A percentile compares a stretch with the other conserved stretches of the same genome.
Evolutionary conservation across 768 basidiomycete species (phyloP).

Genomic region (Boletus rubroflammeus): DNA sequence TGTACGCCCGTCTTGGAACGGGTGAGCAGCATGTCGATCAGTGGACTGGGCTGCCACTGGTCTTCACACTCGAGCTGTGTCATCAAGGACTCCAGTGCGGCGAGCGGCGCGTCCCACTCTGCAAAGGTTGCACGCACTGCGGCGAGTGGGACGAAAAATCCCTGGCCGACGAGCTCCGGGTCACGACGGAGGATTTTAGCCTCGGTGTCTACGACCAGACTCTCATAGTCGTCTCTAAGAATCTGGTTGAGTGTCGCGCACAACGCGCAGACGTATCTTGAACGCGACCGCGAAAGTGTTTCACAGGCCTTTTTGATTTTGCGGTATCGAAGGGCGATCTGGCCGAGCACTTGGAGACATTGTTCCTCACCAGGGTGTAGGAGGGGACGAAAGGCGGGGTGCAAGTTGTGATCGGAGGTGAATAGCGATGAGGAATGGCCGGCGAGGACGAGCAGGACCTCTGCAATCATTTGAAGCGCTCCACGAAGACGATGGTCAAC

Average conservation of each 20-base stretch:
- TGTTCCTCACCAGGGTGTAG: conserved; percentile 89
- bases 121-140: conserved; percentile 80
- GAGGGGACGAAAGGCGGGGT: conserved; percentile 62
- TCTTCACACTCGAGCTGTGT: conserved; percentile 54
- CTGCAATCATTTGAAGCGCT: conserved; percentile 67
- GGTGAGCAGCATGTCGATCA: conserved; percentile 74
- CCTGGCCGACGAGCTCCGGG: conserved; percentile 68
- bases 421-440: conserved; percentile 89
- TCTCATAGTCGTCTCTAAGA: conserved; percentile 76
- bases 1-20: conserved; percentile 78
- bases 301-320: conserved; percentile 60
- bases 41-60: conserved; percentile 61
- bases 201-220: conserved; percentile 76
- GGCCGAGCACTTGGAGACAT: conserved; percentile 74
- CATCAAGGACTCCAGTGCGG: conserved; percentile 62
- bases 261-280: conserved; percentile 77
- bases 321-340: conserved; percentile 71
- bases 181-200: conserved; percentile 74
- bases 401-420: conserved; percentile 51
- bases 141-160: conserved; percentile 83
- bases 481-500: not conserved
- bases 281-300: conserved; percentile 51
- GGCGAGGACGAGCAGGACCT: conserved; percentile 80
- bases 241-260: conserved; percentile 71
- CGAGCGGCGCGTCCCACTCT: conserved; percentile 85